Evolutionary conservation across 2,329 filamentous ascomycete species (phyloP), one percentile per base, ranked within the genome.

Genomic region (Colletotrichum siamense): DNA sequence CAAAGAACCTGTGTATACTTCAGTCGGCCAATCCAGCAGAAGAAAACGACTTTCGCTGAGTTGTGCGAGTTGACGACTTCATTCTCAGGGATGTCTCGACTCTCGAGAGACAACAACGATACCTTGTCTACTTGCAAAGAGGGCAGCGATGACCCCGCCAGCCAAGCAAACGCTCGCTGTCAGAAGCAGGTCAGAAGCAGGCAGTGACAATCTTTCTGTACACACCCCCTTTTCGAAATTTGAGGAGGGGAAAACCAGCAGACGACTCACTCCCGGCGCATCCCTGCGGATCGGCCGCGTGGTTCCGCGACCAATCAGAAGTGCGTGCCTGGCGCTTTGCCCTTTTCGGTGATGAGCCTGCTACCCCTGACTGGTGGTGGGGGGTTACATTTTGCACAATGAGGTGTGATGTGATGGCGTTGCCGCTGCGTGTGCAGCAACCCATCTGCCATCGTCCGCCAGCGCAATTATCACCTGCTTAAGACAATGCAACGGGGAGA

Each of bases 261-360:
- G 26, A 55, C 30, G 28, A 36, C 18, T n/a, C 22, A 24, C 65
- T 77, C 79, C 78, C 79, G 55, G 66, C 28, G 39, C 59, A 81
- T 81, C 76, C 78, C 77, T 77, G 80, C 82, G 82, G 81, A 78
- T 82, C 81, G 80, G 77, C 76, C 79, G 79, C 66, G 68, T 76
- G 75, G 64, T 82, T 84, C 83, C 82, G 84, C 82, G 81, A 62
- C 86, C 86, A 88, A 88, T 87, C 77, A 82, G n/a, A 79, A 36
- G 22, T 39, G 78, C 81, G 85, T 86, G 77, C 84, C 84, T 87
- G 84, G 78, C 80, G 81, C 85, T 85, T 84, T 80, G 69, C 84
- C 81, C 8, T 67, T 77, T 79, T 7, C 71, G 26, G 75, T 77
- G 28, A 77, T 73, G 32, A 78, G 76, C 26, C 30, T 68, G 39